Evolutionary conservation across 108 stramenopile species (phyloP).

Genomic region (Nitzschia sp.): DNA sequence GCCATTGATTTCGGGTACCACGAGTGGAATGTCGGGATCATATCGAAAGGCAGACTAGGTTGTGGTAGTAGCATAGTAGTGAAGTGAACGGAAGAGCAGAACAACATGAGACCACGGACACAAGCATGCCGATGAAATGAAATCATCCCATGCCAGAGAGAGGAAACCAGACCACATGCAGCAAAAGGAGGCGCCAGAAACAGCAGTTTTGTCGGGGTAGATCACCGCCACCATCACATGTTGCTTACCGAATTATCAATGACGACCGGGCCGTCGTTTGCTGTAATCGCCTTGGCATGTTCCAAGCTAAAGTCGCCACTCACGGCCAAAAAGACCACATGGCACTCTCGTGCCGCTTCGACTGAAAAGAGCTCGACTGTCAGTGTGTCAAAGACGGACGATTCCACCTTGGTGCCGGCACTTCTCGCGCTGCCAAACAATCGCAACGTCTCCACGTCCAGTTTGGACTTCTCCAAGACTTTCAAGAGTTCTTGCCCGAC

Average conservation of each 20-base stretch:
- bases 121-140: not conserved
- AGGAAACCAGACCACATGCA: too few species aligned
- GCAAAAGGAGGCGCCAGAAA: too few species aligned
- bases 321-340: constrained; percentile 92
- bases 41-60: constrained; percentile 96
- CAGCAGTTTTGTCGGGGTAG: too few species aligned
- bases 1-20: constrained; percentile 97
- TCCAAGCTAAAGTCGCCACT: constrained; percentile 84
- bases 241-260: constrained; percentile 82
- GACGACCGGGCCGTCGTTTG: constrained; percentile 70
- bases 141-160: not conserved
- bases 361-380: constrained; percentile 84
- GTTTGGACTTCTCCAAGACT: constrained; percentile 68
- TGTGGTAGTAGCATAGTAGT: constrained; percentile 27
- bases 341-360: constrained; percentile 74
- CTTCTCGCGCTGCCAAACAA: constrained; percentile 86
- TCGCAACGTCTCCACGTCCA: constrained; percentile 72
- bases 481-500: constrained; percentile 95
- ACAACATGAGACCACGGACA: not conserved
- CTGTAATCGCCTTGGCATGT: constrained; percentile 73
- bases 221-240: too few species aligned
- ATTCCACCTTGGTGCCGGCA: constrained; percentile 80
- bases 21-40: constrained; percentile 90
- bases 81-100: not conserved
- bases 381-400: constrained; percentile 78